Evolutionary conservation across 2,329 filamentous ascomycete genomes (phyloP), one percentile per base, ranked within the genome.

Genomic region (Torrubiella hemipterigena): DNA sequence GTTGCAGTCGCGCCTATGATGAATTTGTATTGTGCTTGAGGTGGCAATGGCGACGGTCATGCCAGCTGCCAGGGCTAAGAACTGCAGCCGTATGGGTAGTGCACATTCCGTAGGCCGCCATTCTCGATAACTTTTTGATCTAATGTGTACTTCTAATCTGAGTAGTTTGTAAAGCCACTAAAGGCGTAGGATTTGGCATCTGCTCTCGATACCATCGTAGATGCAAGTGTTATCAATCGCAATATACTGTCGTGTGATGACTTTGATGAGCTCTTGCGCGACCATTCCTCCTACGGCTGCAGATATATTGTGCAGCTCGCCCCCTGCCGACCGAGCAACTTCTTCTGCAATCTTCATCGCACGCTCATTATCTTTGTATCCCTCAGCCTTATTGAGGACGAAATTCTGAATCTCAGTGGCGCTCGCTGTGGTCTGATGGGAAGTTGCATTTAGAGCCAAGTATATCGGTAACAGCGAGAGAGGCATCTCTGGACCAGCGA

Each of bases 221-320:
- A 82, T 63, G 48, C 77, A 80, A 12, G 73, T 77, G 51, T 81
- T 79, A 44, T 81, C 75, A 40, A 80, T 70, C 16, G 77, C 76
- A 26, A 81, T 63, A 54, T 81, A 82, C 58, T 82, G 77, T 47
- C 74, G 75, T 10, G 77, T 81, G 45, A 81, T 71, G 35, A 89
- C 73, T 54, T 98, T 98, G 60, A 98, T 93, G 39, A 89, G 74
- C 59, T 98, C 91, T 56, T 98, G 93, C n/a, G 89, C 85, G 29
- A 93, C 81, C 63, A 98, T 81, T 4, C 91, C 93, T 18, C 91
- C 93, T 2, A 78, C 81, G 34, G 94, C 60, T 17, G 87, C 79
- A 19, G 87, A 81, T 34, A 93, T 82, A 51, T 95, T 96, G 61
- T 98, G 91, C 37, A 98, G 61, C 54, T 98, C 93, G 32, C 77